Conservation (phyloP, 164 flowering plant genomes). For the Echeveria elegans region DNA sequence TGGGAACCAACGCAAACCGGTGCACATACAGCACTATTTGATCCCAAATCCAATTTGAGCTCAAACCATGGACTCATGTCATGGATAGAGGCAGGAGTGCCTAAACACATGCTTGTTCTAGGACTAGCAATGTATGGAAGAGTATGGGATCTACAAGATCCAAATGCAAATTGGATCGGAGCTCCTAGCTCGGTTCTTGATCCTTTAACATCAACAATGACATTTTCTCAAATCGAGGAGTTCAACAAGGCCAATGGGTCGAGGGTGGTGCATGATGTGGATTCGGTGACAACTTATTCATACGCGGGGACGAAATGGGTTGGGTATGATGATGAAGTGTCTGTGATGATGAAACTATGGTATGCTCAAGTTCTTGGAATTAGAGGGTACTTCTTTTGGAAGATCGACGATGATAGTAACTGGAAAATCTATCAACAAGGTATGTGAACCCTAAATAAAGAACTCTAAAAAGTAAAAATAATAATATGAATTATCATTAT, state of each 20-base stretch:
- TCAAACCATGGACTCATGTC: constrained; percentile 35
- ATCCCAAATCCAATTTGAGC: constrained; percentile 27
- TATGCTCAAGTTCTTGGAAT: constrained; percentile 37
- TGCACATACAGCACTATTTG: constrained; percentile 43
- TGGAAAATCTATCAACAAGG: constrained; percentile 39
- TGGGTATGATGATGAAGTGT: constrained; percentile 31
- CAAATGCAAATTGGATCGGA: constrained; percentile 23
- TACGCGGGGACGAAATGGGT: constrained; percentile 31
- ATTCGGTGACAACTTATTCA: constrained; percentile 33
- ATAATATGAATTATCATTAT: too few species aligned
- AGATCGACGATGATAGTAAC: constrained; percentile 27
- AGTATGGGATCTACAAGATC: constrained; percentile 30
- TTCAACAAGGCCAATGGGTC: constrained; percentile 23
- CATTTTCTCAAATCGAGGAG: constrained; percentile 23
- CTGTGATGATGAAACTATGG: constrained; percentile 22
- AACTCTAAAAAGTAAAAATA: too few species aligned
- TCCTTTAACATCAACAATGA: constrained; percentile 28
- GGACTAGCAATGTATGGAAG: constrained; percentile 53
- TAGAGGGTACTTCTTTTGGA: constrained; percentile 62
- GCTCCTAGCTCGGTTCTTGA: constrained; percentile 34
- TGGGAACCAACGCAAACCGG: constrained; percentile 40
- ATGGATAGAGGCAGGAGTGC: constrained; percentile 40
- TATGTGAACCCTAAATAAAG: too few species aligned
- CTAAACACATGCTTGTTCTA: constrained; percentile 30
- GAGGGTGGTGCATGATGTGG: constrained; percentile 29